Evolutionary conservation across 2,329 filamentous ascomycete genomes (phyloP), one percentile per base, ranked within the genome.

Genomic region (Chrysoporthe puriensis): DNA sequence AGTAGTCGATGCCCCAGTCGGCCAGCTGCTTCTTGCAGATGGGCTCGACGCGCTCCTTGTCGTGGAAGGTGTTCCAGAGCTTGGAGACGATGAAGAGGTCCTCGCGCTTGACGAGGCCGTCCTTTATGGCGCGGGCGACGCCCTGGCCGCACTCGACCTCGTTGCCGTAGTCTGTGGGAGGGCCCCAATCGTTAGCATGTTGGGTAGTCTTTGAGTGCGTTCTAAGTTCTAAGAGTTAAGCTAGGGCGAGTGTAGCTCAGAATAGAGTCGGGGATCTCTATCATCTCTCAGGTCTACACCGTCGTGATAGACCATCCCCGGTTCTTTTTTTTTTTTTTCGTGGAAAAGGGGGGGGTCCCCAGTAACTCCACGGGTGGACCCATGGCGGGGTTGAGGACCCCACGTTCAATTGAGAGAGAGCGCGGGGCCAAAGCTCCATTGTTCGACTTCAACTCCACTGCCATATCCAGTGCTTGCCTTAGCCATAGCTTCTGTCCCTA

Each of bases 31-130:
- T 90, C 79, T 88, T 88, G 79, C 84, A 86, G 76, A 96, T 93
- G 68, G 89, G 89, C 80, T 90, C 88, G 70, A 95, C 92, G 73
- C 86, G 86, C 73, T 95, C 90, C 73, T 85, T 85, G 75, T 95
- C 91, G 84, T 97, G 93, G 87, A 94, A 97, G 72, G 90, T 90
- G 83, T 95, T 94, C 93, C 94, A 97, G 68, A 97, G 90, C 85
- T 97, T 97, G 80, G 91, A 93, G 72, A 94, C 91, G 77, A 97
- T 89, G 87, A 97, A 97, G 77, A 97, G 91, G 34, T 97, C 93
- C 80, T 92, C 88, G 69, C 92, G 90, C 84, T 90, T 93, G 73
- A 94, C 91, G 68, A 95, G 79, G 56, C 92, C 91, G 11, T 96
- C 92, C 76, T 90, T 86, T 80, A 96, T 93, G 75, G 92, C 92